Conservation (phyloP, 495 filamentous ascomycete genomes). For the Staphylotrichum longicolle region DNA sequence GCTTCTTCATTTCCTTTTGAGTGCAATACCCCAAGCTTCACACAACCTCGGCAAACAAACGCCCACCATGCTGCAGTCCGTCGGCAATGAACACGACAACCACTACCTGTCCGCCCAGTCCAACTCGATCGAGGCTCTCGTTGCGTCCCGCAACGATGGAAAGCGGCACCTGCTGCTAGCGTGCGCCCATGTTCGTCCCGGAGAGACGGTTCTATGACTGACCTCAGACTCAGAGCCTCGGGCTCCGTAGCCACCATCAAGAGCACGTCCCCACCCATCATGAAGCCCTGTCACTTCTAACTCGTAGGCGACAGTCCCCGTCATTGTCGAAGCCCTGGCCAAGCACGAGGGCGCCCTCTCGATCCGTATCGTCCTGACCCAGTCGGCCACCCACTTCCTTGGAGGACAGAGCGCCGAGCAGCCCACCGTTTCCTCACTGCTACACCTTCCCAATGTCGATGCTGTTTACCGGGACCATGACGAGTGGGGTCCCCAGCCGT, state of each 20-base stretch:
- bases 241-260: conserved; percentile 84
- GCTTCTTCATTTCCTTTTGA: too few relatives aligned
- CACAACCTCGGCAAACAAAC: too few relatives aligned
- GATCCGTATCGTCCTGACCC: conserved; percentile 75
- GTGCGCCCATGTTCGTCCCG: conserved; percentile 38
- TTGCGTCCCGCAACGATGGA: conserved; percentile 49
- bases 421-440: conserved; percentile 55
- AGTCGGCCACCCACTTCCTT: conserved; percentile 69
- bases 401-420: conserved; percentile 66
- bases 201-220: conserved; percentile 38
- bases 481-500: conserved; percentile 70
- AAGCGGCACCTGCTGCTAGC: conserved; percentile 79
- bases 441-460: conserved; percentile 58
- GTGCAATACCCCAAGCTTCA: too few relatives aligned
- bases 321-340: conserved; percentile 61
- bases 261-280: conserved; percentile 19
- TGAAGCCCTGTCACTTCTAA: background rate
- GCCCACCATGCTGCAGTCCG: conserved; percentile 35
- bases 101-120: conserved; percentile 31
- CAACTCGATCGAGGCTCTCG: conserved; percentile 36
- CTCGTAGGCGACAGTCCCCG: conserved; percentile 50
- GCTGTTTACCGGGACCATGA: conserved; percentile 72
- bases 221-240: conserved; percentile 32
- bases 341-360: conserved; percentile 56
- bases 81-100: conserved; percentile 36